Conservation (phyloP, 768 basidiomycete species). For the Suillus decipiens region DNA sequence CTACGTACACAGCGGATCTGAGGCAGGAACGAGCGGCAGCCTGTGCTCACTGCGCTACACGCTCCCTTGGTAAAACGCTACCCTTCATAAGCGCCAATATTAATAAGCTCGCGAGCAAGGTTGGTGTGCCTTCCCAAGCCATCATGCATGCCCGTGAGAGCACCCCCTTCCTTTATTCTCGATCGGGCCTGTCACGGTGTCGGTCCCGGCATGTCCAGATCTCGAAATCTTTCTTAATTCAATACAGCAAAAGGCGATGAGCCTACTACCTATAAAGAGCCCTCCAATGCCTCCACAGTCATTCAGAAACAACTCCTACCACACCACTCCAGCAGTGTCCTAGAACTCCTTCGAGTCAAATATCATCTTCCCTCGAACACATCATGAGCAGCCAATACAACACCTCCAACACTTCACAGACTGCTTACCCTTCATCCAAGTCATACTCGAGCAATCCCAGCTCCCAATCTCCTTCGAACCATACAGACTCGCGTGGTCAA, state of each 20-base stretch:
- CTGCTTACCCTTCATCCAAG: conserved; percentile 24
- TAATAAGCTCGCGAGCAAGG: conserved; percentile 12
- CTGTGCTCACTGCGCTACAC: no score
- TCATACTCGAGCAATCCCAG: conserved; percentile 16
- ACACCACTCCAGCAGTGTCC: neutral
- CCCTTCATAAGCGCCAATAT: conserved; percentile 11
- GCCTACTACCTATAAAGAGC: conserved; percentile 29
- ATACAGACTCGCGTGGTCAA: conserved; percentile 22
- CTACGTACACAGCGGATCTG: conserved; percentile 18
- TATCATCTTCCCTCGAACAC: conserved; percentile 4
- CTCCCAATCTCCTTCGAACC: conserved; percentile 23
- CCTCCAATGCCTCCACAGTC: neutral
- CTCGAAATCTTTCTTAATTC: conserved; percentile 18
- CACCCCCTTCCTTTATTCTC: conserved; percentile 15
- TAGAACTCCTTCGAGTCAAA: conserved; percentile 6
- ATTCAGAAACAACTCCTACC: conserved; percentile 11
- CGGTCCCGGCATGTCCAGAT: conserved; percentile 30
- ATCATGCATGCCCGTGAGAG: conserved; percentile 21
- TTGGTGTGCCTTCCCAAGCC: conserved; percentile 19
- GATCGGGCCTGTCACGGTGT: conserved; percentile 23
- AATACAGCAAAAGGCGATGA: conserved; percentile 31
- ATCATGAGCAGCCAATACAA: conserved; percentile 31
- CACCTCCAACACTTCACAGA: conserved; percentile 18
- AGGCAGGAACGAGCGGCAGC: conserved; percentile 13
- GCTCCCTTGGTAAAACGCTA: neutral